Conservation (phyloP, 148 eudicot species). For the Cornus florida region DNA sequence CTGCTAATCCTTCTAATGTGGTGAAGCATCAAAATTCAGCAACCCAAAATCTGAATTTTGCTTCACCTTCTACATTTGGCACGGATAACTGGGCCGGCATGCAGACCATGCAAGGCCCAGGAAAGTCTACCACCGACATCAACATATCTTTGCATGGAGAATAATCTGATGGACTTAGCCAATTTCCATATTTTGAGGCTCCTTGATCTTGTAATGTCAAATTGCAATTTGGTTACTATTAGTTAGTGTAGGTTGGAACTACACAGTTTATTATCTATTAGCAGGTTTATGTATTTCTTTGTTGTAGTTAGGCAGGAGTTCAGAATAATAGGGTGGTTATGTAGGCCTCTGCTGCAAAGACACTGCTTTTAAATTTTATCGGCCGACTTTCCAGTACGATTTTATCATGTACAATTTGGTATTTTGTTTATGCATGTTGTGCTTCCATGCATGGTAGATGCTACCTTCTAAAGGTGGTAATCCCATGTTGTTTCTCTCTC, state of each 20-base stretch:
- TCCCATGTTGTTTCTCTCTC: too few species aligned
- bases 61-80: background rate
- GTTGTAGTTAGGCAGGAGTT: background rate
- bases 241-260: slow-evolving; percentile 1
- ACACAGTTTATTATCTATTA: background rate
- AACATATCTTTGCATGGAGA: slow-evolving; percentile 18
- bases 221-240: background rate
- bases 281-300: background rate
- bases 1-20: background rate
- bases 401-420: background rate
- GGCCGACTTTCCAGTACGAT: background rate
- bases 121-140: slow-evolving; percentile 26
- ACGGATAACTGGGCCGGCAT: slow-evolving; percentile 4
- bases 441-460: too few species aligned
- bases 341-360: background rate
- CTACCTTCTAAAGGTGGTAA: too few species aligned
- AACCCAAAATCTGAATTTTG: background rate
- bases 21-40: slow-evolving; percentile 8
- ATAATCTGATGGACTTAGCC: background rate
- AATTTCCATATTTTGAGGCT: too few species aligned
- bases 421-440: too few species aligned
- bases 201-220: background rate
- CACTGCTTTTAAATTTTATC: background rate
- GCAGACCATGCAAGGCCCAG: slow-evolving; percentile 5
- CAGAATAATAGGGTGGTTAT: background rate